Conservation (phyloP, 2,329 filamentous ascomycete species). For the Colletotrichum gloeosporioides region DNA sequence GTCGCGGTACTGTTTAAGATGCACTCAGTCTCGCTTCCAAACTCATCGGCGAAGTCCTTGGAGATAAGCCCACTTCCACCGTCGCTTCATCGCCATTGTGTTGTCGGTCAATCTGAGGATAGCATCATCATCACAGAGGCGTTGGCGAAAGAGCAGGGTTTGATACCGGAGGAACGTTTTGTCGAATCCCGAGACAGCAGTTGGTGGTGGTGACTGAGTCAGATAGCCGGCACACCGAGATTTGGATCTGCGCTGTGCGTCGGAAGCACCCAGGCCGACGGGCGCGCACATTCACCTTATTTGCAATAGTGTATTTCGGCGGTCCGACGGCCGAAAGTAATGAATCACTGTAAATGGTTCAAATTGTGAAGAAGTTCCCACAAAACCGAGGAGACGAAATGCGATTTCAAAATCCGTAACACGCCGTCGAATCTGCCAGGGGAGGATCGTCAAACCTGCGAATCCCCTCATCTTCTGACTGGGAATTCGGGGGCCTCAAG, state of each 20-base stretch:
- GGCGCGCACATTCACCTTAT: not conserved
- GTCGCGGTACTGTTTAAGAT: not conserved
- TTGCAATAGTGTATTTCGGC: not conserved
- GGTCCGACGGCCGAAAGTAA: not conserved
- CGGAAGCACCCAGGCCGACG: not conserved
- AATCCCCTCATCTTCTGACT: not conserved
- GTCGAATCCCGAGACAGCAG: not conserved
- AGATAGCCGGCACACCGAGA: not conserved
- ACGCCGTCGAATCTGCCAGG: not conserved
- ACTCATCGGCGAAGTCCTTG: not conserved
- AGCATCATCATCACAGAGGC: not conserved
- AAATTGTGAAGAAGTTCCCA: not conserved
- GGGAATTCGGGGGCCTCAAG: not conserved
- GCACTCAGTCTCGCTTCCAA: not conserved
- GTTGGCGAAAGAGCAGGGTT: no score
- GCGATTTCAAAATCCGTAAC: not conserved
- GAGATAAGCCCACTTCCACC: not conserved
- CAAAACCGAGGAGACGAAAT: not conserved
- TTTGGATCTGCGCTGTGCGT: not conserved
- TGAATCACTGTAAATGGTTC: not conserved
- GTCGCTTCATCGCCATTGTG: not conserved
- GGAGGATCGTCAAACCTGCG: not conserved
- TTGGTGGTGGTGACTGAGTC: not conserved
- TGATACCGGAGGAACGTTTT: not conserved
- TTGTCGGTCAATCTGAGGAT: not conserved